Conservation (phyloP, 2,329 filamentous ascomycete species). For the Cladophialophora bantiana region DNA sequence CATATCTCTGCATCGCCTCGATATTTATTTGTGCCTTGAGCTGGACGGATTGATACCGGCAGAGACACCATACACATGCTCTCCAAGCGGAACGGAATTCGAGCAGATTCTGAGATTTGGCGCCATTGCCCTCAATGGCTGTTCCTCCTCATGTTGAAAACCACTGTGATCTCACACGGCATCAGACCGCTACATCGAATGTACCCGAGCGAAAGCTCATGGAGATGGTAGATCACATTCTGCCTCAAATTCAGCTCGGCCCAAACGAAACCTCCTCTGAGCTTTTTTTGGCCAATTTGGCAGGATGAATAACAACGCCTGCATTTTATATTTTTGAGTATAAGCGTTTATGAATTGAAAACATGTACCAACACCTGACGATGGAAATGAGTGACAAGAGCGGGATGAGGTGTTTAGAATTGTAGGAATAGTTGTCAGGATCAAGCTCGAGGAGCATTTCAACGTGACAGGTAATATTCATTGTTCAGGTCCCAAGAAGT, state of each 20-base stretch:
- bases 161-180: not conserved
- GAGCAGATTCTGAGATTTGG: not conserved
- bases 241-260: not conserved
- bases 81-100: not conserved
- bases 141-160: not conserved
- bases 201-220: not conserved
- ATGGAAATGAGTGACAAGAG: conserved; percentile 1
- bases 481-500: too few species aligned
- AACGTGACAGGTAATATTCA: not conserved
- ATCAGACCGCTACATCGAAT: not conserved
- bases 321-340: not conserved
- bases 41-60: not conserved
- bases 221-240: not conserved
- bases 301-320: not conserved
- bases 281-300: not conserved
- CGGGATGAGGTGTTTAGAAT: not conserved
- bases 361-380: conserved; percentile 5
- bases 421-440: not conserved
- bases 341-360: not conserved
- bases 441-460: not conserved
- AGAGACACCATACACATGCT: not conserved
- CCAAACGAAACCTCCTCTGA: not conserved
- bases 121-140: not conserved
- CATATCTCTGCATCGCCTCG: not conserved
- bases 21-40: not conserved